Percentiles rank a stretch among this genome's conserved stretches.
Evolutionary conservation across 306 rosid genomes (phyloP).

Genomic region (Cucumis cinereus): DNA sequence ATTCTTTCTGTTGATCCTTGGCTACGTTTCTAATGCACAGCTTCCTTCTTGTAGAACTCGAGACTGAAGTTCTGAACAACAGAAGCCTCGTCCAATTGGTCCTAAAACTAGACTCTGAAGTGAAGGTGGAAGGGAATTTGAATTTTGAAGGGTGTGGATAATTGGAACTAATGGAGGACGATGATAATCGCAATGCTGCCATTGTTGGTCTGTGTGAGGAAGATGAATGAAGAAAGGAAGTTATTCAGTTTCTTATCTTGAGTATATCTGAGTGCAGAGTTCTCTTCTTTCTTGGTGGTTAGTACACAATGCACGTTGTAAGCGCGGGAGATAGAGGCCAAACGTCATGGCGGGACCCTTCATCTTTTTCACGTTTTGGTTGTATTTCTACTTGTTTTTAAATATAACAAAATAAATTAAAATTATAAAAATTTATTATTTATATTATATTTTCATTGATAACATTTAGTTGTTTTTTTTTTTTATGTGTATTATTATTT

Average conservation of each 20-base stretch:
- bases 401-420: too few relatives aligned
- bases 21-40: slow-evolving; percentile 36
- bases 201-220: background rate
- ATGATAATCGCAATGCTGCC: background rate
- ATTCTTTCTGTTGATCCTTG: slow-evolving; percentile 26
- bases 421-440: too few relatives aligned
- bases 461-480: too few relatives aligned
- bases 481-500: too few relatives aligned
- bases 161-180: background rate
- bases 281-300: background rate
- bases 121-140: background rate
- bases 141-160: background rate
- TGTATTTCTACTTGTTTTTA: background rate
- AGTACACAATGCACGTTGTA: background rate
- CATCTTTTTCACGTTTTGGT: background rate
- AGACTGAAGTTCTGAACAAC: slow-evolving; percentile 18
- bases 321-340: background rate
- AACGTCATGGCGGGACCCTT: background rate
- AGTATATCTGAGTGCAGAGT: background rate
- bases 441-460: too few relatives aligned
- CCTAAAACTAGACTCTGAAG: background rate
- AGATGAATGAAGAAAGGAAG: background rate
- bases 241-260: slow-evolving; percentile 1
- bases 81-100: slow-evolving; percentile 20
- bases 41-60: slow-evolving; percentile 16